Base-by-base conservation (phyloP, 108 stramenopile genomes). In the Cyclotella cryptica region DNA sequence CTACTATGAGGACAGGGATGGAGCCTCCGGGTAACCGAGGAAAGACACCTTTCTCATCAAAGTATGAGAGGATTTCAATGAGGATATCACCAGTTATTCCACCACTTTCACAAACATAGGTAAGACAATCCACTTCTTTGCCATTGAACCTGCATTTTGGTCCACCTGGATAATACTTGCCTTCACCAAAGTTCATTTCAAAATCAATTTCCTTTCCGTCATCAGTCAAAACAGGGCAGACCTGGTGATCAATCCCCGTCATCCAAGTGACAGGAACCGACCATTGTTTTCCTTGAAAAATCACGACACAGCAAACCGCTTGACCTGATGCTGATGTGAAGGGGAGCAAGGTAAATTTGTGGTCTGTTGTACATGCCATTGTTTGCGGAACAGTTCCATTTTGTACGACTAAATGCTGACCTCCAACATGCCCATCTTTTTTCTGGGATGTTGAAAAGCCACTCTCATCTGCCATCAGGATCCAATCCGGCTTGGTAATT, bases 71-170 rank as follows among this genome's bases (percentile, higher is more conserved):
- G 17, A 69, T 29, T 35, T 77, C 68, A 68, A n/a, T n/a, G n/a
- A n/a, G n/a, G n/a, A n/a, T n/a, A n/a, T n/a, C n/a, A n/a, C n/a
- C n/a, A n/a, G n/a, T 69, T 19, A 77, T 69, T 13, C 45, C 59
- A 51, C 58, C 68, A 61, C 51, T 69, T 15, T 69, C 60, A 15
- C 21, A 69, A 0, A 42, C 52, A 26, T 15, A 51, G n/a, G 51
- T 26, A 1, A 69, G n/a, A 28, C 60, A 47, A 11, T 18, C 15
- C 4, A 69, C 49, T 13, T 41, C 27, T 43, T 77, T 77, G 19
- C 76, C 67, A 51, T 30, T 40, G 46, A 58, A 77, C 4, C 45
- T 69, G 76, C 76, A 69, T n/a, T 35, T 13, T n/a, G n/a, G n/a
- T n/a, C n/a, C n/a, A n/a, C n/a, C n/a, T n/a, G n/a, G n/a, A n/a